Percentiles rank a stretch among this genome's conserved stretches.
phyloP scores from a whole-genome alignment of 345 rosid species.

The Microthlaspi erraticum region DNA sequence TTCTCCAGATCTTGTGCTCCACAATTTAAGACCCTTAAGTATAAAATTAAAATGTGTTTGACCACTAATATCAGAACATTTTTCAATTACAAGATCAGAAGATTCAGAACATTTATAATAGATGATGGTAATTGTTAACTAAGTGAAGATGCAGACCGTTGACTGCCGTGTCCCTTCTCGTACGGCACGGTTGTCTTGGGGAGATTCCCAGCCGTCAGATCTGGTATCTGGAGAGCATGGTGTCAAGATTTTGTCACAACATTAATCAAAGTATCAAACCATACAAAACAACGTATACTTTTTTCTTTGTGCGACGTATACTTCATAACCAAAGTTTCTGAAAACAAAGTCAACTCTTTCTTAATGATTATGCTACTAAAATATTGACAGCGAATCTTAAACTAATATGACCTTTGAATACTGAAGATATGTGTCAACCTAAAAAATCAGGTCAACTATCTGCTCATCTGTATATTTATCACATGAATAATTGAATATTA shows the following conservation, averaged over 20 bases:
- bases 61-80: background rate
- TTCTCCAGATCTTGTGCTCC: conserved; percentile 10
- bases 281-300: conserved; percentile 1
- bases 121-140: background rate
- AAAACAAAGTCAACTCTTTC: conserved; percentile 19
- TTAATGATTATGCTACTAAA: conserved; percentile 10
- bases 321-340: background rate
- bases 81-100: background rate
- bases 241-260: conserved; percentile 6
- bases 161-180: conserved; percentile 22
- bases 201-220: conserved; percentile 7
- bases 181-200: conserved; percentile 27
- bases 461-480: background rate
- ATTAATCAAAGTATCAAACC: background rate
- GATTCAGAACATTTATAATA: too few species aligned
- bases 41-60: conserved; percentile 5
- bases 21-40: conserved; percentile 6
- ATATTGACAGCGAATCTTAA: background rate
- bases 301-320: background rate
- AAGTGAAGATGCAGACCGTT: conserved; percentile 13
- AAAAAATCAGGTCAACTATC: conserved; percentile 25
- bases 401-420: conserved; percentile 16
- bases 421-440: conserved; percentile 13
- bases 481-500: background rate
- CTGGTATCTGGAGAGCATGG: background rate